Conservation (phyloP, 2,329 filamentous ascomycete species). For the Ophiostoma triangulosporum region DNA sequence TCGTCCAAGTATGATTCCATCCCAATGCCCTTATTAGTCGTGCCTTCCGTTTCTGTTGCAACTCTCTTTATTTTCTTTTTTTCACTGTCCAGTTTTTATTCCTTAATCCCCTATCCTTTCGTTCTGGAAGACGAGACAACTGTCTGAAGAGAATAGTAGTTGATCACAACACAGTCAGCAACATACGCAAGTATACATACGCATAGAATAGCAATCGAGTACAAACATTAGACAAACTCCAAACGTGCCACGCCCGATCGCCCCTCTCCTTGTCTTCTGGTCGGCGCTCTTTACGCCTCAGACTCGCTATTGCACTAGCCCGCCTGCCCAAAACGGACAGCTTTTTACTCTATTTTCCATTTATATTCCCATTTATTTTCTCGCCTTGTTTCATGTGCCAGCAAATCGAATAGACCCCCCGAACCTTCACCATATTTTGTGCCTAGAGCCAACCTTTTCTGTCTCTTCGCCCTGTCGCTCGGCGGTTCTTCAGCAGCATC, state of each 20-base stretch:
- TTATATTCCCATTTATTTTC: conserved; percentile 8
- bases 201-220: too few relatives aligned
- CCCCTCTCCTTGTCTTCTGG: too few relatives aligned
- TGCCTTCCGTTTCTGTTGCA: background rate
- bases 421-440: conserved; percentile 2
- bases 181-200: too few relatives aligned
- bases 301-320: background rate
- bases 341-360: background rate
- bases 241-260: too few relatives aligned
- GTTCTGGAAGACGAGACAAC: conserved; percentile 2
- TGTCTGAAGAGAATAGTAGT: background rate
- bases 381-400: conserved; percentile 25
- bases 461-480: too few relatives aligned
- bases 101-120: background rate
- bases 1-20: background rate
- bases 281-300: background rate
- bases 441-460: conserved; percentile 1
- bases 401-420: conserved; percentile 12
- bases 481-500: background rate
- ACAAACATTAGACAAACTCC: too few relatives aligned
- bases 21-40: background rate
- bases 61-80: background rate
- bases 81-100: background rate
- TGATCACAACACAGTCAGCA: too few relatives aligned
- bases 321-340: background rate